These are phyloP conservation scores for Eudorina sp. DNA, from an alignment of 139 green algal species.

Conservation along the genomic window DNA sequence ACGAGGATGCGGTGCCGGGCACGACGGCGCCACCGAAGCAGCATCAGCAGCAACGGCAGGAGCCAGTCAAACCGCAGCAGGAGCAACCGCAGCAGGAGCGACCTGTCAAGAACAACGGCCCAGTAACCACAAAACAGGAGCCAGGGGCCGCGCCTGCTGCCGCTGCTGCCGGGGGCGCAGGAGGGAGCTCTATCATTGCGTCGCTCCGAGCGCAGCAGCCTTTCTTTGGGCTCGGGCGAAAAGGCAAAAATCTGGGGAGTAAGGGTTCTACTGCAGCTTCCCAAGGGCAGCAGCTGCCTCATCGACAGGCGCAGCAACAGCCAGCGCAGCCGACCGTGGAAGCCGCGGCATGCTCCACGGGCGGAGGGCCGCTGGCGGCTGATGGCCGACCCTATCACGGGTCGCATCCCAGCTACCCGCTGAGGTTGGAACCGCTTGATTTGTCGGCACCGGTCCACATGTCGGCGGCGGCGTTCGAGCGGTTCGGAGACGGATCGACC, in stretches of 20 bases:
- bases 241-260: slow-evolving; percentile 32
- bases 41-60: not conserved
- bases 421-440: slow-evolving; percentile 22
- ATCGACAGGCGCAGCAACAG: not conserved
- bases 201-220: slow-evolving; percentile 24
- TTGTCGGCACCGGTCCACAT: not conserved
- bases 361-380: not conserved
- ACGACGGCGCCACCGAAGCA: not conserved
- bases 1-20: not conserved
- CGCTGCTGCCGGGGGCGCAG: not conserved
- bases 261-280: not conserved
- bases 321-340: not conserved
- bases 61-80: not conserved
- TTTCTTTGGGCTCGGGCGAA: slow-evolving; percentile 21
- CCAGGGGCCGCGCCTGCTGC: not conserved
- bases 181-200: not conserved
- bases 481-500: too few species aligned
- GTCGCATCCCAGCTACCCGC: not conserved
- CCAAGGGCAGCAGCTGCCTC: not conserved
- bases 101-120: too few species aligned
- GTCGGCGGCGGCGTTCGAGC: too few species aligned
- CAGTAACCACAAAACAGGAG: not conserved
- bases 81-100: not conserved
- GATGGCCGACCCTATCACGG: not conserved
- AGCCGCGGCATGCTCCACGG: not conserved